Percentiles rank a stretch among this genome's conserved stretches.
These are phyloP conservation scores for Saccharum hybrid DNA, from an alignment of 202 grass and related monocot genomes.

Conservation along the genomic window DNA sequence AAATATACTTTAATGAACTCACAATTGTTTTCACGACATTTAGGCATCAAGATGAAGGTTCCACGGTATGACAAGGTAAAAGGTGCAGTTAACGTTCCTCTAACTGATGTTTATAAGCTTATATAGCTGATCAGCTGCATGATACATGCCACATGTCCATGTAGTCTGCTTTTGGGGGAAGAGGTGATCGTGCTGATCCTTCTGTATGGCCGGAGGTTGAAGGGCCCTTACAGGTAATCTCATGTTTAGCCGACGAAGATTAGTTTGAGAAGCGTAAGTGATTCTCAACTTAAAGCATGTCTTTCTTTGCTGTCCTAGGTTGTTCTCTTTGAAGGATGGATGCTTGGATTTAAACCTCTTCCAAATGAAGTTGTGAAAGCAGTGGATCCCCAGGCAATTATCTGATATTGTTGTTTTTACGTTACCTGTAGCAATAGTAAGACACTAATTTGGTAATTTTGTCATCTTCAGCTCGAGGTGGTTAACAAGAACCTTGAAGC, in stretches of 20 bases:
- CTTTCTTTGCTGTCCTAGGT: conserved; percentile 60
- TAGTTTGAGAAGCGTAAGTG: neutral
- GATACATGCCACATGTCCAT: conserved; percentile 49
- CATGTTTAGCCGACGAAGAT: neutral
- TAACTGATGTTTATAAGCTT: conserved; percentile 43
- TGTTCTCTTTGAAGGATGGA: conserved; percentile 99
- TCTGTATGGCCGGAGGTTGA: conserved; percentile 87
- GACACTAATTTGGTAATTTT: conserved; percentile 23
- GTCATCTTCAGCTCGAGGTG: conserved; percentile 75
- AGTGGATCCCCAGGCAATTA: conserved; percentile 74
- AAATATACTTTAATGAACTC: conserved; percentile 46
- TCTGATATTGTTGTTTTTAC: conserved; percentile 20
- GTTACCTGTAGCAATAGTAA: conserved; percentile 11
- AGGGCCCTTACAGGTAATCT: conserved; percentile 86
- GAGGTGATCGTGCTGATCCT: conserved; percentile 92
- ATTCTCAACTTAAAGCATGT: neutral
- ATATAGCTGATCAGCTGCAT: conserved; percentile 44
- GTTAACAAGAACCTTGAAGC: conserved; percentile 88
- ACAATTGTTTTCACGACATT: conserved; percentile 46
- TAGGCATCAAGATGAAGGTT: conserved; percentile 95
- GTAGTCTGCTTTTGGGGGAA: conserved; percentile 96
- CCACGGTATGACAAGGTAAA: conserved; percentile 98
- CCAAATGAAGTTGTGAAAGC: conserved; percentile 85
- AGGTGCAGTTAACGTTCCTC: conserved; percentile 53
- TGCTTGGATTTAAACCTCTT: conserved; percentile 99